Evolutionary conservation across 371 early-diverging fungal species (phyloP), one percentile per base, ranked within the genome.

Genomic region (Actinomortierella wolfii): DNA sequence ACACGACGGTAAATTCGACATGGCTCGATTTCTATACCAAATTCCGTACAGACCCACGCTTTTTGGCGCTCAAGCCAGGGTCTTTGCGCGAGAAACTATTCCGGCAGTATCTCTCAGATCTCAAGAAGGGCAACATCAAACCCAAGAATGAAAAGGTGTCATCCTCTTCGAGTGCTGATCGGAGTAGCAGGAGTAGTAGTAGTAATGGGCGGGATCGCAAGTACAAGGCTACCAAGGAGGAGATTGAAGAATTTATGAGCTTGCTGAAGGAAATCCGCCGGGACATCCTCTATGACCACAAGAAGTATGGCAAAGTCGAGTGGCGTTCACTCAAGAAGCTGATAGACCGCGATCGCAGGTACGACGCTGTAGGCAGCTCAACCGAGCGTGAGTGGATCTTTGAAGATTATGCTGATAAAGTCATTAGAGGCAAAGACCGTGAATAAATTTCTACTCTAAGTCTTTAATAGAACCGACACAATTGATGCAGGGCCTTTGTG

Each of bases 1-100:
- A 67, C 44, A 73, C 74, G 0, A 73, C 74, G 49, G 66, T 56
- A 51, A 60, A 67, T 13, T 67, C 74, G n/a, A 67, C 67, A 0
- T 73, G 74, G 74, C 51, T 73, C 53, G 74, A 73, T 28, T 73
- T 73, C 26, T 66, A 66, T 63, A 73, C 74, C 18, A 73, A 73
- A 50, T 67, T 67, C 54, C 58, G 74, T 28, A 28, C 62, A 23
- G 74, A 73, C 39, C 67, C 62, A 9, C 59, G 67, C 21, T 73
- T 73, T 45, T 28, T 73, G 47, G 57, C 47, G 21, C 64, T 73
- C 7, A 73, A 63, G 23, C 74, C 74, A 13, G 74, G 74, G 0
- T 73, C 74, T 3, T 25, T 73, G 25, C 46, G 74, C 21, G 74
- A 73, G 25, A 59, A 67, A 2, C 59, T 63, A 47, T 73, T 73